Base-by-base conservation (phyloP, 2,329 filamentous ascomycete species). In the Septoria linicola region DNA sequence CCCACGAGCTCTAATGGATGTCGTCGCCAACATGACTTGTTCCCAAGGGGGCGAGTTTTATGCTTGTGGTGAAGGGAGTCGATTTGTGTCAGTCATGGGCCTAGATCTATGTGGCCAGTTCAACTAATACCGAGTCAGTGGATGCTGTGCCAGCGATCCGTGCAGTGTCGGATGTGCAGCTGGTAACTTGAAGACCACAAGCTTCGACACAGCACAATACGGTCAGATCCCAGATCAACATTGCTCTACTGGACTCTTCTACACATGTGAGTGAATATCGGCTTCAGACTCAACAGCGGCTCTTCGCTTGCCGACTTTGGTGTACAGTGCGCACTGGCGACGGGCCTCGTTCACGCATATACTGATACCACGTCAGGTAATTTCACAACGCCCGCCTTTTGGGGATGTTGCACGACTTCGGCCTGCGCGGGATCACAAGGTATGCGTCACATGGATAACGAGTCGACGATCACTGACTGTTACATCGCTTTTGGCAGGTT, bases 141-240 rank as follows among this genome's bases (percentile, higher is more conserved):
- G 53, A 44, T 55, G 53, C 31, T 55, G 53, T 41, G 49, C 40
- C 19, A 49, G 39, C 13, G 40, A 55, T 31, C 53, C 53, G 34
- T 55, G 53, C 14, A 30, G 39, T 10, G 49, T 49, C 11, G 53
- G 53, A 20, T 55, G 53, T 31, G 21, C 53, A 13, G 49, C 49
- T 21, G 53, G 53, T 23, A 49, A 48, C 14, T 31, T 55, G 25
- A 35, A 44, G 27, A 25, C 50, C 8, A 51, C 53, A 14, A 52
- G 50, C 39, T 55, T 55, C 35, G 48, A 51, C 14, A 44, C 49
- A 13, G 49, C 34, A 17, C 53, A 55, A 37, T 55, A 55, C 23
- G 50, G 44, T 25, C 25, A 39, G 7, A 49, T 55, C 21, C 34
- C 53, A 2, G 53, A 55, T 35, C 53, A 55, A 25, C 49, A 55